Evolutionary conservation across 345 rosid genomes (phyloP).

Genomic region (Eucalyptus shirleyi): DNA sequence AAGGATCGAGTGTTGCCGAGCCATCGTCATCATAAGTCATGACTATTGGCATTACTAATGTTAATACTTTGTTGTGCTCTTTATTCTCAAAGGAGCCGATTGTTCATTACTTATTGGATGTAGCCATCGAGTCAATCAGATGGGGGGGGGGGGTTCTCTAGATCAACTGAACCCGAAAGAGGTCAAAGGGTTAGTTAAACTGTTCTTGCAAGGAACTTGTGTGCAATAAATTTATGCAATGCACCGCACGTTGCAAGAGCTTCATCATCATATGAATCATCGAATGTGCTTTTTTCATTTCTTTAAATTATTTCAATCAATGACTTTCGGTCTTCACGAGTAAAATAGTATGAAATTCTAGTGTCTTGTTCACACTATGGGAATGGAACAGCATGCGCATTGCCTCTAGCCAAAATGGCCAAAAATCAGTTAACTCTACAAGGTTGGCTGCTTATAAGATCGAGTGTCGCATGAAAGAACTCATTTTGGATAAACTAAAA

Average conservation of each 20-base stretch:
- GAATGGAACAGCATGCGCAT: neutral
- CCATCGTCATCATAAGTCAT: neutral
- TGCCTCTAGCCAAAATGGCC: neutral
- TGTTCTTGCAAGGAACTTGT: neutral
- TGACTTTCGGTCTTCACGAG: neutral
- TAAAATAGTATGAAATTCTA: neutral
- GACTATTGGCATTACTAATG: slow-evolving; percentile 39
- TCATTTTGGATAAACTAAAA: neutral
- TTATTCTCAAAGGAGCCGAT: neutral
- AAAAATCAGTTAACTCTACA: neutral
- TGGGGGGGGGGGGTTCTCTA: neutral
- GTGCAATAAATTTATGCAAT: neutral
- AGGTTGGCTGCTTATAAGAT: neutral
- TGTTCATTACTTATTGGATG: neutral
- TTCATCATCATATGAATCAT: neutral
- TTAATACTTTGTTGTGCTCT: neutral
- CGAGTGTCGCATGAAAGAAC: neutral
- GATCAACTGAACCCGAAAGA: neutral
- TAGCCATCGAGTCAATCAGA: neutral
- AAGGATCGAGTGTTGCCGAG: too few species aligned
- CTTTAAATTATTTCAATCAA: neutral
- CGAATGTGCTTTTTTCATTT: neutral
- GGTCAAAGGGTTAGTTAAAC: neutral
- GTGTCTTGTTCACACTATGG: neutral
- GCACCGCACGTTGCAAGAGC: neutral